phyloP scores from a whole-genome alignment of 2,329 filamentous ascomycete genomes.

The Trichophyton schoenleinii region DNA sequence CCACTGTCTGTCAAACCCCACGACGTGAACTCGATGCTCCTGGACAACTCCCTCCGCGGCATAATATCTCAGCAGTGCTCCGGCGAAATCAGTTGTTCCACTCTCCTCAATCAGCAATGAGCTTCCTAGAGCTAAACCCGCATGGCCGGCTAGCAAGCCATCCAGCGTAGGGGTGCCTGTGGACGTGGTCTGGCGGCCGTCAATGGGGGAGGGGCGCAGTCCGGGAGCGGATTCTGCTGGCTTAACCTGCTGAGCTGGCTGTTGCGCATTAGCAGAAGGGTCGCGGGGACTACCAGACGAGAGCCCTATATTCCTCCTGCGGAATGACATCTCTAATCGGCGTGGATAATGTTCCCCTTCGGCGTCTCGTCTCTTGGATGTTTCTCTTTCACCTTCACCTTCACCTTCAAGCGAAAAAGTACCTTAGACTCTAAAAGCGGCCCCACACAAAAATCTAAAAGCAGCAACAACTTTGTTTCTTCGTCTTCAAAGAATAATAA shows the following conservation, averaged over 20 bases:
- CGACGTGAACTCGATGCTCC: conserved; percentile 73
- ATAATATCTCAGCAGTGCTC: conserved; percentile 72
- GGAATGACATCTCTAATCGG: conserved; percentile 46
- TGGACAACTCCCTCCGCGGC: conserved; percentile 88
- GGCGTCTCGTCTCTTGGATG: not conserved
- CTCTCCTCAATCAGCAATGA: conserved; percentile 73
- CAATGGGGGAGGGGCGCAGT: conserved; percentile 72
- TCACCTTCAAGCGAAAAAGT: not conserved
- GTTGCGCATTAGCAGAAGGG: conserved; percentile 8
- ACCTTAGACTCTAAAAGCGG: not conserved
- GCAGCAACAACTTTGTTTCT: not conserved
- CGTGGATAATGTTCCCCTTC: not conserved
- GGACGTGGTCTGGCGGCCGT: conserved; percentile 78
- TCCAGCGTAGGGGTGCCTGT: conserved; percentile 83
- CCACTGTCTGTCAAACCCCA: conserved; percentile 72
- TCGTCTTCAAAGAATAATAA: not conserved
- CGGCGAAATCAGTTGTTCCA: conserved; percentile 87
- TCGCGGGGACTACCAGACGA: conserved; percentile 25
- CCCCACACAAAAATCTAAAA: not conserved
- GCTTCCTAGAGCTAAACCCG: conserved; percentile 69
- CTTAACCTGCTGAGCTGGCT: conserved; percentile 13
- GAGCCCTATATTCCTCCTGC: conserved; percentile 52
- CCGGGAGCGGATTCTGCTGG: conserved; percentile 32
- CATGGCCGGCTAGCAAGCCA: conserved; percentile 70
- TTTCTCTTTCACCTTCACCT: not conserved